Conservation (phyloP, 345 rosid species). For the Populus euphratica region DNA sequence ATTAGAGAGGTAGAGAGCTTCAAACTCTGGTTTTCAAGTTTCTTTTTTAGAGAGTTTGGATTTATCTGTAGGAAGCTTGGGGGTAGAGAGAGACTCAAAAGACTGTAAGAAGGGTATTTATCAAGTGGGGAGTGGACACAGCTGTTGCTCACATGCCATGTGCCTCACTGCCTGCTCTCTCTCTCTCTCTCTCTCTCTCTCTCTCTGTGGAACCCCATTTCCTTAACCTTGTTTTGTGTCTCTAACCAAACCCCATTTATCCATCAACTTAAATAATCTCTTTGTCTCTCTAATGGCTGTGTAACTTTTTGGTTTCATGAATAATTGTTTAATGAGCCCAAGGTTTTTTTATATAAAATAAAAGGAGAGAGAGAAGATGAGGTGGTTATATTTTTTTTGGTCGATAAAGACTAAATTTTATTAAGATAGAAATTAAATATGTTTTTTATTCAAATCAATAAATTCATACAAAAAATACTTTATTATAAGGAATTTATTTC, state of each 20-base stretch:
- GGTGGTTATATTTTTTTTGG: no score
- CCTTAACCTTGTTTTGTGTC: slow-evolving; percentile 12
- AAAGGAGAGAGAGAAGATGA: no score
- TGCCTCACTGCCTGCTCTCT: slow-evolving; percentile 28
- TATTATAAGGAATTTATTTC: no score
- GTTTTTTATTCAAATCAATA: no score
- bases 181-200: slow-evolving; percentile 1
- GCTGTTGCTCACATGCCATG: slow-evolving; percentile 96
- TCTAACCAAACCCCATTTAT: neutral
- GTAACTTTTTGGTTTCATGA: slow-evolving; percentile 26
- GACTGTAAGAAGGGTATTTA: slow-evolving; percentile 56
- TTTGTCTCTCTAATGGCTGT: slow-evolving; percentile 29
- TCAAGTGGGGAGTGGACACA: slow-evolving; percentile 62
- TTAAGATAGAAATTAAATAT: no score
- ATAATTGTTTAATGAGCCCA: neutral
- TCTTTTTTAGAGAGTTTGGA: neutral
- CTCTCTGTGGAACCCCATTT: slow-evolving; percentile 1
- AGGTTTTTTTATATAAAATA: no score
- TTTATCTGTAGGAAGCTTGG: slow-evolving; percentile 14
- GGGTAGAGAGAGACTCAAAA: slow-evolving; percentile 38
- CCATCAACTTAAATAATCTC: slow-evolving; percentile 9
- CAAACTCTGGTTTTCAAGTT: neutral
- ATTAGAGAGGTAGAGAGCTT: slow-evolving; percentile 11
- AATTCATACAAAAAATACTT: no score
- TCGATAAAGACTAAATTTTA: no score